Conservation (phyloP, 192 early-diverging fungal species). For the Diversispora epigaea region DNA sequence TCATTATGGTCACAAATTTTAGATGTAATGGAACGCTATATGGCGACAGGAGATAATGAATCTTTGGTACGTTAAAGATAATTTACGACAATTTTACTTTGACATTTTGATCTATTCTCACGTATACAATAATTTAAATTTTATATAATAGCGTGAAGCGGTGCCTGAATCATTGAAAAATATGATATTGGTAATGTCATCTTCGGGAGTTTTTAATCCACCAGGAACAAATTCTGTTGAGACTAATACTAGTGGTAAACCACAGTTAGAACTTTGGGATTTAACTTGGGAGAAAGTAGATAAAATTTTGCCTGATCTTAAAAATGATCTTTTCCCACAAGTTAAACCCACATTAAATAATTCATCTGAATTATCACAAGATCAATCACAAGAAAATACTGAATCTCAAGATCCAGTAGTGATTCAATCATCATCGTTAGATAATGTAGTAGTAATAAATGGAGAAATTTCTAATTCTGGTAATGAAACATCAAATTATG, state of each 20-base stretch:
- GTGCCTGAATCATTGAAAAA: slow-evolving; percentile 79
- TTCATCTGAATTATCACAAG: neutral
- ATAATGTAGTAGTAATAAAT: neutral
- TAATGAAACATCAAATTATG: too few relatives aligned
- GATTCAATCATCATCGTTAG: neutral
- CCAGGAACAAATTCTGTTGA: neutral
- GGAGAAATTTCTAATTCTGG: too few relatives aligned
- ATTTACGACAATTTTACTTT: slow-evolving; percentile 1
- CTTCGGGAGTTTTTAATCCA: slow-evolving; percentile 60
- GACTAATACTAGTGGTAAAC: neutral
- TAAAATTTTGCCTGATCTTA: slow-evolving; percentile 64
- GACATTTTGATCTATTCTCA: too few relatives aligned
- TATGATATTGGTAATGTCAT: slow-evolving; percentile 77
- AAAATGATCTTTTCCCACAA: slow-evolving; percentile 31
- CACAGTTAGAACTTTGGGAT: slow-evolving; percentile 56
- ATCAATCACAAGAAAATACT: neutral
- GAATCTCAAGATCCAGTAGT: neutral
- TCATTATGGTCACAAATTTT: slow-evolving; percentile 65
- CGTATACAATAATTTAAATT: neutral
- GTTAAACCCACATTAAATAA: neutral
- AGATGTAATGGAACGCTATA: slow-evolving; percentile 64
- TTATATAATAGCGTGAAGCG: slow-evolving; percentile 58
- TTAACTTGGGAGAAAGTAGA: slow-evolving; percentile 69
- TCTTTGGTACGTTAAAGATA: slow-evolving; percentile 47
- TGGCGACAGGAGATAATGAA: slow-evolving; percentile 60